phyloP scores from a whole-genome alignment of 1,139 yeast genomes.

The Candida tropicalis region DNA sequence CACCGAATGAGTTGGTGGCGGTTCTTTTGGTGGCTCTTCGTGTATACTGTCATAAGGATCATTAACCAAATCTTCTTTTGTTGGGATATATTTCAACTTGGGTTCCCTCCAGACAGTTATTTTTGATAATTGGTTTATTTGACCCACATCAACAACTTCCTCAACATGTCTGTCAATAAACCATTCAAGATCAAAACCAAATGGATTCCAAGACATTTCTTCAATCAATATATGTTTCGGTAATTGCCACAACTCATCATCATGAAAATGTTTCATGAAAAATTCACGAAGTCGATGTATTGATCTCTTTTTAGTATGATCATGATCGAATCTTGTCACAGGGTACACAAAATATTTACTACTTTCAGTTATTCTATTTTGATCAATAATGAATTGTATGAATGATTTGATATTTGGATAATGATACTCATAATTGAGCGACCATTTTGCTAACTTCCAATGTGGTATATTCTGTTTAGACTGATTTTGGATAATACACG shows the following conservation, averaged over 20 bases:
- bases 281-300: background rate
- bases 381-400: constrained; percentile 5
- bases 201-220: constrained; percentile 15
- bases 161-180: constrained; percentile 4
- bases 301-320: background rate
- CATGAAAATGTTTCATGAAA: constrained; percentile 1
- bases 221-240: constrained; percentile 9
- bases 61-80: background rate
- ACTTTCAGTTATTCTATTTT: constrained; percentile 9
- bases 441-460: constrained; percentile 1
- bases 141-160: constrained; percentile 4
- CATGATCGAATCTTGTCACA: constrained; percentile 2
- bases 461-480: background rate
- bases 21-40: background rate
- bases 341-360: constrained; percentile 13
- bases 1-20: background rate
- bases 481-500: background rate
- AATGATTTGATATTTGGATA: constrained; percentile 3
- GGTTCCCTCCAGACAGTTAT: background rate
- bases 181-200: constrained; percentile 5
- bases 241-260: constrained; percentile 10
- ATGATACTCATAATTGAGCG: background rate
- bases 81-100: background rate
- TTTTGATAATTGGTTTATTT: background rate
- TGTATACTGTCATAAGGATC: background rate